A percentile compares a stretch with the other conserved stretches of the same genome.
Evolutionary conservation across 257 asterid genomes (phyloP).

Genomic region (Solanum neorickii): DNA sequence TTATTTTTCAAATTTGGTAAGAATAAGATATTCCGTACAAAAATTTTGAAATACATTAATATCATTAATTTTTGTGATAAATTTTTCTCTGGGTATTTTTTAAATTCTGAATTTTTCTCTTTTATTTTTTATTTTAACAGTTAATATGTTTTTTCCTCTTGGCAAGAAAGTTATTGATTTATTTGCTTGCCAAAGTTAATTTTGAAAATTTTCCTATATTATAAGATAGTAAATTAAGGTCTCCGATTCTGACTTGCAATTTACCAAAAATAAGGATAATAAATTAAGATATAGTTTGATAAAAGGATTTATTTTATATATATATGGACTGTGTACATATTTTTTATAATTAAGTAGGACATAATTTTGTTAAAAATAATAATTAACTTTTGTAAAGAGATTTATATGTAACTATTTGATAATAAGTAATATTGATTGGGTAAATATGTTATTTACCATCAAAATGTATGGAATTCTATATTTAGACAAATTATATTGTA

Average conservation of each 20-base stretch:
- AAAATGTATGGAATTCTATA: neutral
- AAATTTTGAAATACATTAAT: accelerated
- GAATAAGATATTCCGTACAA: neutral
- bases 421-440: neutral
- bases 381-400: neutral
- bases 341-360: neutral
- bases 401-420: neutral
- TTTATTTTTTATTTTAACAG: neutral
- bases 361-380: neutral
- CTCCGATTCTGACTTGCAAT: neutral
- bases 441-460: neutral
- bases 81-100: neutral
- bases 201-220: neutral
- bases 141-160: neutral
- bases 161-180: neutral
- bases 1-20: accelerated
- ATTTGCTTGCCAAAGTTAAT: neutral
- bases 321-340: neutral
- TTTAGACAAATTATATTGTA: too few species aligned
- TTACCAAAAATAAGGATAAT: too few species aligned
- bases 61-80: neutral
- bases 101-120: neutral
- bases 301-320: neutral
- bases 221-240: neutral
- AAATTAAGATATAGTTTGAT: neutral